A percentile compares a stretch with the other conserved stretches of the same genome.
phyloP scores from a whole-genome alignment of 257 asterid species.

The Plantago ovata region DNA sequence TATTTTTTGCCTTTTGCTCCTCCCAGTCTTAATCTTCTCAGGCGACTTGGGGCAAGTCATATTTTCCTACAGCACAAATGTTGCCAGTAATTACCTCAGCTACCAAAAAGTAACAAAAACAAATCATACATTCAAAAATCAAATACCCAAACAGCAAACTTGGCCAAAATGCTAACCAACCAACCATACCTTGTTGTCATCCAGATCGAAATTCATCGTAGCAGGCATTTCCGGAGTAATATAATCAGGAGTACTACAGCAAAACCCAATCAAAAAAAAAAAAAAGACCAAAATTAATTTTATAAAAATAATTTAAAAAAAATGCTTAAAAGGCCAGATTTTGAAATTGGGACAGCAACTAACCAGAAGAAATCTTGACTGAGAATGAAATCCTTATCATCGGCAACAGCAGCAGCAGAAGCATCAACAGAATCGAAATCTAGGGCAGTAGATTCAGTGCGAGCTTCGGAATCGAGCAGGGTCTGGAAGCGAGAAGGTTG shows the following conservation, averaged over 20 bases:
- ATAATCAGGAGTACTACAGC: conserved; percentile 81
- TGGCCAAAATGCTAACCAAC: background rate
- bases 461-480: conserved; percentile 43
- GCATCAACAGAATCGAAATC: conserved; percentile 30
- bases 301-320: background rate
- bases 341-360: background rate
- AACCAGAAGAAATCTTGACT: conserved; percentile 98
- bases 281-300: background rate
- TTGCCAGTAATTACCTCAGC: conserved; percentile 17
- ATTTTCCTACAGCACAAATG: conserved; percentile 45
- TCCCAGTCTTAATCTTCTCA: conserved; percentile 48
- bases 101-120: background rate
- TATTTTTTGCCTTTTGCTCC: conserved; percentile 59
- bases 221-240: conserved; percentile 80
- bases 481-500: conserved; percentile 45
- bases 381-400: conserved; percentile 70
- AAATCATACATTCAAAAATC: background rate
- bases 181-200: conserved; percentile 40
- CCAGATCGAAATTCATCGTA: conserved; percentile 24
- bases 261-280: background rate
- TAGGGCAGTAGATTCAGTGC: conserved; percentile 25
- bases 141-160: background rate
- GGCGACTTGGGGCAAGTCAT: conserved; percentile 74
- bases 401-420: conserved; percentile 20
- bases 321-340: background rate